Base-by-base conservation (phyloP, 345 rosid genomes). In the Eucalyptus sp. region DNA sequence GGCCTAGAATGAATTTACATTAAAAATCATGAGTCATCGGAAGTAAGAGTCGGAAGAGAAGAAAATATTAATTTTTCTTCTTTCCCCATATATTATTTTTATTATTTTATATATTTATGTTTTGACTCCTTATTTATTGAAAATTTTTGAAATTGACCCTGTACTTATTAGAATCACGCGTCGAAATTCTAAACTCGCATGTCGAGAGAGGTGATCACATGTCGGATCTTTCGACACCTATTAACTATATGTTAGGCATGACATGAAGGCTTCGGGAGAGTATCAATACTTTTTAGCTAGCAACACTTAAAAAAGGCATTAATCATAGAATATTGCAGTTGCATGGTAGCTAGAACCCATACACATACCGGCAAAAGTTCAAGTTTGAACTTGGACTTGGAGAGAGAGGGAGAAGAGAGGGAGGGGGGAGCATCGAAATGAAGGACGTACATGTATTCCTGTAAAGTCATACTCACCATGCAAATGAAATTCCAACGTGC, bases 211-310 rank as follows among this genome's bases (percentile, higher is more conserved):
- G 22, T 51, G 9, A 51, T 0, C 56, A 51, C 4, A 1, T 18
- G 56, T 52, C 0, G 1, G 24, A 52, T 52, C 10, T 52, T 52
- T 18, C 2, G 2, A 52, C 4, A 52, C 24, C 1, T 18, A 0
- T 17, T 51, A 51, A 17, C 56, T 17, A 0, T 0, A 0, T 51
- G 56, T 51, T 0, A 51, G 1, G 3, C 22, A 51, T 0, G 54
- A 6, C 20, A 6, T 7, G 0, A 6, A 16, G 2, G 1, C 0
- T 17, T 51, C 0, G 4, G 22, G 22, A 51, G 20, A 51, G 54
- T 51, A 2, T 16, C 2, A 51, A 51, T 16, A 0, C 54, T 3
- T 51, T 20, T 8, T 51, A 51, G 54, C n/a, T 0, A 60, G 2
- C 31, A 60, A 13, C n/a, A 60, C 66, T 6, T 25, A 0, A 60